Percentiles rank a stretch among this genome's conserved stretches.
Evolutionary conservation across 495 filamentous ascomycete genomes (phyloP).

Genomic region (Penicillium nucicola): DNA sequence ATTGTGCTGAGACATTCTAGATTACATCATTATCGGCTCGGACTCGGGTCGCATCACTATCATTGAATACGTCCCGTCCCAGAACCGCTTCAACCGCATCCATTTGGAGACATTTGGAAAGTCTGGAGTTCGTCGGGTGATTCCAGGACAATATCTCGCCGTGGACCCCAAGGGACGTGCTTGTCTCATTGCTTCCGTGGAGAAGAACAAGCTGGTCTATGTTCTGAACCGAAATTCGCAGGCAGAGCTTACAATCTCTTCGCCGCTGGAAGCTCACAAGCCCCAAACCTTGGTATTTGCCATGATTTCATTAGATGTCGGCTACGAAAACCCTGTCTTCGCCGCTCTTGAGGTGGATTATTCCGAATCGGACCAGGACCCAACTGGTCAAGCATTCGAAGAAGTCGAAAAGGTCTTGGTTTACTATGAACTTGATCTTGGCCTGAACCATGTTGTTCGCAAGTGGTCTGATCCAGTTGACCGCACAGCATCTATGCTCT

Average conservation of each 20-base stretch:
- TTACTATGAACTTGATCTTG: conserved; percentile 96
- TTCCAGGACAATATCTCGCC: conserved; percentile 93
- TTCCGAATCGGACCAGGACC: conserved; percentile 85
- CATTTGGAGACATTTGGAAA: conserved; percentile 98
- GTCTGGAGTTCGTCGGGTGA: conserved; percentile 88
- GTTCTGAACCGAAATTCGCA: conserved; percentile 94
- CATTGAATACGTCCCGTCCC: conserved; percentile 83
- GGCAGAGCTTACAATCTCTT: conserved; percentile 93
- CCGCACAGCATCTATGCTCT: conserved; percentile 82
- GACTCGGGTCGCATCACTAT: conserved; percentile 95
- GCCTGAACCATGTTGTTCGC: conserved; percentile 92
- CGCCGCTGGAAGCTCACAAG: conserved; percentile 95
- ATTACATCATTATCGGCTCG: conserved; percentile 93
- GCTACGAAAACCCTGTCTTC: conserved; percentile 95
- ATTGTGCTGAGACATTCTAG: conserved; percentile 66
- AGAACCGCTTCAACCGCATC: conserved; percentile 84
- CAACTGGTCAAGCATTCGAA: conserved; percentile 75
- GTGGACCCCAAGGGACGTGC: conserved; percentile 94
- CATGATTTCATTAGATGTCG: conserved; percentile 82
- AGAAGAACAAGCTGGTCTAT: conserved; percentile 99
- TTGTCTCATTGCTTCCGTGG: conserved; percentile 86
- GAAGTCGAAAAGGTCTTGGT: conserved; percentile 86
- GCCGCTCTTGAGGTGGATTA: conserved; percentile 94
- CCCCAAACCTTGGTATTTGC: conserved; percentile 90
- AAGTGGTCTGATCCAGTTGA: conserved; percentile 95